phyloP scores from a whole-genome alignment of 2,329 filamentous ascomycete genomes.

The Talaromyces sp. region DNA sequence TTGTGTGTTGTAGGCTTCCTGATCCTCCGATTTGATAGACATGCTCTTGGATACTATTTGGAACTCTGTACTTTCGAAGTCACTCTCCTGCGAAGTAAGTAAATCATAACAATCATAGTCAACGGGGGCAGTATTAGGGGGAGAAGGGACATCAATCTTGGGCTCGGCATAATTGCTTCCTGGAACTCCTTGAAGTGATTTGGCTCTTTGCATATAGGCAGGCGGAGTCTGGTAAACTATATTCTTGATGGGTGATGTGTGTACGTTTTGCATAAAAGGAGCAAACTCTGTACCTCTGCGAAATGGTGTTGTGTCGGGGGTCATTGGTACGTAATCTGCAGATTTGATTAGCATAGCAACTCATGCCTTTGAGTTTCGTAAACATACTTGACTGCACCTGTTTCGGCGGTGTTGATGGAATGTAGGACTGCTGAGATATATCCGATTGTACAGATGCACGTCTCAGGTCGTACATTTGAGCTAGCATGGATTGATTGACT shows the following conservation, averaged over 20 bases:
- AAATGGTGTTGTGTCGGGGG: slow-evolving; percentile 64
- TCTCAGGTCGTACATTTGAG: slow-evolving; percentile 30
- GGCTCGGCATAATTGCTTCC: slow-evolving; percentile 33
- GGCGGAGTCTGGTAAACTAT: slow-evolving; percentile 35
- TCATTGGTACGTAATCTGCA: slow-evolving; percentile 64
- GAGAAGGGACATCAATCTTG: slow-evolving; percentile 54
- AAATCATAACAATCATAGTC: slow-evolving; percentile 48
- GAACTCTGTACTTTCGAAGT: slow-evolving; percentile 30
- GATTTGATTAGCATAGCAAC: neutral
- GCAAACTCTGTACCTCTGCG: slow-evolving; percentile 40
- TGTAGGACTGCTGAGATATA: slow-evolving; percentile 38
- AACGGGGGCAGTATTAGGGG: slow-evolving; percentile 55
- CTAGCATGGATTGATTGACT: slow-evolving; percentile 25
- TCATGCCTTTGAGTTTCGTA: neutral
- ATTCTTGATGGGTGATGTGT: slow-evolving; percentile 43
- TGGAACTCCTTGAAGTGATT: slow-evolving; percentile 48
- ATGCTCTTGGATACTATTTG: slow-evolving; percentile 43
- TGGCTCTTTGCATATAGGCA: slow-evolving; percentile 46
- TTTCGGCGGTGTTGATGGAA: slow-evolving; percentile 62
- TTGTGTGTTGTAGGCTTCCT: slow-evolving; percentile 6
- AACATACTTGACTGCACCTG: slow-evolving; percentile 61
- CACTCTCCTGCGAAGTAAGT: slow-evolving; percentile 52
- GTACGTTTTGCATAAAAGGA: slow-evolving; percentile 40
- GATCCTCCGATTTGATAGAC: slow-evolving; percentile 23
- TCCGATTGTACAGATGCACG: slow-evolving; percentile 43